phyloP scores from a whole-genome alignment of 352 stramenopile genomes.

The Pythium aristosporum region DNA sequence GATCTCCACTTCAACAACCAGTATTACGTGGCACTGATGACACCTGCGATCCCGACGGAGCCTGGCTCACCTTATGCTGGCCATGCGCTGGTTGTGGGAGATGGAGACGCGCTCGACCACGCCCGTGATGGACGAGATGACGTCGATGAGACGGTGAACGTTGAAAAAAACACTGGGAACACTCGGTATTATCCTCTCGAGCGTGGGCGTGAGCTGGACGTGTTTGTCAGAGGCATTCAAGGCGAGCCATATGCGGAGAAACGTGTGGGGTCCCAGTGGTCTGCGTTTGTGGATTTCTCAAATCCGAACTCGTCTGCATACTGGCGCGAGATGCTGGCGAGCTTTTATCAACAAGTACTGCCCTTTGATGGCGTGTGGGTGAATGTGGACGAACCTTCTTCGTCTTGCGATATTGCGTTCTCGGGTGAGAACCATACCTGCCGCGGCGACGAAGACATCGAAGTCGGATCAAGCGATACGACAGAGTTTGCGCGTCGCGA shows the following conservation, averaged over 20 bases:
- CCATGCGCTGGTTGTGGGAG: conserved; percentile 9
- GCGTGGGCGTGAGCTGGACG: conserved; percentile 44
- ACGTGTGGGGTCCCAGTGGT: conserved; percentile 59
- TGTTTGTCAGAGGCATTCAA: conserved; percentile 78
- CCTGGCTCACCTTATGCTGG: not conserved
- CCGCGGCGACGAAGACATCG: not conserved
- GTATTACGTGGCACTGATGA: conserved; percentile 71
- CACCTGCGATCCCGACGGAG: conserved; percentile 47
- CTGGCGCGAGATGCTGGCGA: conserved; percentile 63
- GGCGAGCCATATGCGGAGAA: conserved; percentile 70
- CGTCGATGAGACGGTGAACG: not conserved
- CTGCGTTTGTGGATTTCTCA: conserved; percentile 85
- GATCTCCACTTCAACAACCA: conserved; percentile 83
- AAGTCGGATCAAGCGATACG: not conserved
- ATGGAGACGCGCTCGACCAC: not conserved
- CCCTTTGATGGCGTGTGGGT: conserved; percentile 86
- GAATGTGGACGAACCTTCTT: conserved; percentile 80
- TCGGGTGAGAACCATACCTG: conserved; percentile 14
- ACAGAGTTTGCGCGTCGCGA: not conserved
- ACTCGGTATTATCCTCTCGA: conserved; percentile 30
- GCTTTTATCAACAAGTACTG: conserved; percentile 58
- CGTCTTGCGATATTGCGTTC: conserved; percentile 50
- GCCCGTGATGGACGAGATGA: not conserved
- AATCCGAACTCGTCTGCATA: conserved; percentile 67
- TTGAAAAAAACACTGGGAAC: not conserved